Evolutionary conservation across 129 eudicot genomes (phyloP).

Genomic region (Smallanthus sonchifolius): DNA sequence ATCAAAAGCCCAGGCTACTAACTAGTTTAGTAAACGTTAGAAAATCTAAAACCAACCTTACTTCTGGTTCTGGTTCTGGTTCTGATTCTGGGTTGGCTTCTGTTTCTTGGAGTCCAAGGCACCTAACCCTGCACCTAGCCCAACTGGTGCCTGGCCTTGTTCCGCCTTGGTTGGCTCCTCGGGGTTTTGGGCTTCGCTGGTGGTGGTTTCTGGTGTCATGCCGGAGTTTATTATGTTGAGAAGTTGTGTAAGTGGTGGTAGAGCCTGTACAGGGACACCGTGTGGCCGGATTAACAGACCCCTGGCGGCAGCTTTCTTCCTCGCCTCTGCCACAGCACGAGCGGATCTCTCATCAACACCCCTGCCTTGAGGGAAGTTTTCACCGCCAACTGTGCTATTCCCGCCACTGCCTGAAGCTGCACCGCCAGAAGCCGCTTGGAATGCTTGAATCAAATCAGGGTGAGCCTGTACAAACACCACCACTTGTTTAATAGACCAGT

Average conservation of each 20-base stretch:
- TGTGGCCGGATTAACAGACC: slow-evolving; percentile 60
- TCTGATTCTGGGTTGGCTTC: slow-evolving; percentile 29
- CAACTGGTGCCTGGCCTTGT: slow-evolving; percentile 58
- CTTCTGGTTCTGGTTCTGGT: slow-evolving; percentile 21
- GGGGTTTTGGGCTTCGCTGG: slow-evolving; percentile 20
- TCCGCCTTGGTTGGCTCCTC: slow-evolving; percentile 24
- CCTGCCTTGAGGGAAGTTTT: slow-evolving; percentile 53
- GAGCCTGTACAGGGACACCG: slow-evolving; percentile 58
- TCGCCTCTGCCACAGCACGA: slow-evolving; percentile 66
- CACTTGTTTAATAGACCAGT: not conserved
- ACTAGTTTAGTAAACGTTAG: slow-evolving; percentile 21
- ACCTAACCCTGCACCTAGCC: slow-evolving; percentile 65
- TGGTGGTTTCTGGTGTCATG: slow-evolving; percentile 31
- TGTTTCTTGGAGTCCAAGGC: slow-evolving; percentile 68
- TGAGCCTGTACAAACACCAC: slow-evolving; percentile 43
- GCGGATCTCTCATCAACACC: slow-evolving; percentile 85
- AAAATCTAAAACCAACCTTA: not conserved
- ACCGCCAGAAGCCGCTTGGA: slow-evolving; percentile 59
- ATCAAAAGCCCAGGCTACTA: not conserved
- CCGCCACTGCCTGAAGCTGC: slow-evolving; percentile 47
- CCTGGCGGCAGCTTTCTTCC: slow-evolving; percentile 89
- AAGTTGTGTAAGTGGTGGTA: slow-evolving; percentile 60
- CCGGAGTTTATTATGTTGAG: slow-evolving; percentile 62
- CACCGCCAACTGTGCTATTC: slow-evolving; percentile 31
- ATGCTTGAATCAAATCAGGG: slow-evolving; percentile 74